Base-by-base conservation (phyloP, 352 stramenopile genomes). In the Phytopythium chamaehyphon region DNA sequence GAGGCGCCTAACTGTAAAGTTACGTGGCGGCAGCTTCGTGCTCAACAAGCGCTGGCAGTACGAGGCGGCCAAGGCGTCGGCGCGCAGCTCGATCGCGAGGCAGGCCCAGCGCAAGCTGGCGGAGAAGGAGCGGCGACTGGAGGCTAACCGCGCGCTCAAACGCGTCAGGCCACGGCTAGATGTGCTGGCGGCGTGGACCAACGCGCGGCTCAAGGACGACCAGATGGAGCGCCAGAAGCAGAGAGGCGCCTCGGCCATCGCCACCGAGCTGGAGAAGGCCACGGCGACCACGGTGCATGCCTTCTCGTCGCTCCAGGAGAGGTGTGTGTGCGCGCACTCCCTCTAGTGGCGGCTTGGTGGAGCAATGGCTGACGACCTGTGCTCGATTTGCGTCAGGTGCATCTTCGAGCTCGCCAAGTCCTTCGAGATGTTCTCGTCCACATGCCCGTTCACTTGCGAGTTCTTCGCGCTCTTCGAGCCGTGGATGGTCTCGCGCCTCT, bases 401-500 rank as follows among this genome's bases (percentile, higher is more conserved):
- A 71, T 91, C 14, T 73, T 79, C 35, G 77, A 91, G 48, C 85
- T 91, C 39, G 80, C 77, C 23, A 71, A 71, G 33, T 79, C 75
- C n/a, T 89, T 91, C 40, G 80, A 91, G 45, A 62, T 85, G 35
- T 89, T 88, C 61, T 68, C 57, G 14, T 64, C 73, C 6, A 66
- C 63, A 18, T 89, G 80, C 45, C 62, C 76, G 28, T 83, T 76
- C 62, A 87, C 76, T 12, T 66, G 73, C 16, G 60, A 73, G 16
- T 88, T 79, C 51, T 91, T 89, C 35, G 47, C 61, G 3, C 79
- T 71, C 0, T 84, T 89, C 21, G 77, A 88, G 66, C 77, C 77
- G 12, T 91, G 80, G 80, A 91, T 91, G 80, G 59, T 91, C 43
- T 83, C 77, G 8, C 65, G 69, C 26, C 48, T 91, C 8, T 72